Base-by-base conservation (phyloP, 306 rosid species). In the Lagenaria siceraria region DNA sequence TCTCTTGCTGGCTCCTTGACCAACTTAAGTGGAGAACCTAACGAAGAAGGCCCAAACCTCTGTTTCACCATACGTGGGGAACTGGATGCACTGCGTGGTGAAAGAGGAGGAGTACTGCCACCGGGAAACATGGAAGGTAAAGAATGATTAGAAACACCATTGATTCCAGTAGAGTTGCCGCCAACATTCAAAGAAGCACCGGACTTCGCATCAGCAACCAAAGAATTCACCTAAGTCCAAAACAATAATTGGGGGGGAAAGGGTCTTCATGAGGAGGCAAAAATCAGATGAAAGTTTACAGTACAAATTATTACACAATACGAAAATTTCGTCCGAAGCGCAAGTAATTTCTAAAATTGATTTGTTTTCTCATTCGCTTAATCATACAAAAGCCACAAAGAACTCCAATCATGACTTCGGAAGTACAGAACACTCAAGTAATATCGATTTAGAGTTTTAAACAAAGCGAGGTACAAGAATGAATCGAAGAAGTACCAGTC, bases 71-170 rank as follows among this genome's bases (percentile, higher is more conserved):
- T 35, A 72, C 98, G 96, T 78, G 98, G 98, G 83, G 98, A 94
- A 60, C 98, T 96, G 38, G 97, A 82, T 60, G 88, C 63, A 81
- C 97, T 94, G 76, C 98, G 87, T 1, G 98, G 98, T 36, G 98
- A 92, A 54, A 94, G 86, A n/a, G 98, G 98, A 3, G 98, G 98
- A 35, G 93, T 97, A 85, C 95, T 91, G 77, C 98, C 97, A 0
- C 97, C 98, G 24, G 97, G 97, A 90, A 94, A 94, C 98, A 94
- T 94, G 71, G 98, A 94, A 36, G 98, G 98, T 89, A 94, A 81
- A 43, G 97, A 79, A 87, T 78, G 89, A 89, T 82, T 85, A 3
- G 84, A 42, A 80, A 63, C 62, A 52, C 95, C 90, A 87, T 87
- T 91, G 13, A 96, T 97, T 87, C 97, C 92, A 48, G 97, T 87